Evolutionary conservation across 192 early-diverging fungal species (phyloP), one percentile per base, ranked within the genome.

Genomic region (Chytriomyces hyalinus): DNA sequence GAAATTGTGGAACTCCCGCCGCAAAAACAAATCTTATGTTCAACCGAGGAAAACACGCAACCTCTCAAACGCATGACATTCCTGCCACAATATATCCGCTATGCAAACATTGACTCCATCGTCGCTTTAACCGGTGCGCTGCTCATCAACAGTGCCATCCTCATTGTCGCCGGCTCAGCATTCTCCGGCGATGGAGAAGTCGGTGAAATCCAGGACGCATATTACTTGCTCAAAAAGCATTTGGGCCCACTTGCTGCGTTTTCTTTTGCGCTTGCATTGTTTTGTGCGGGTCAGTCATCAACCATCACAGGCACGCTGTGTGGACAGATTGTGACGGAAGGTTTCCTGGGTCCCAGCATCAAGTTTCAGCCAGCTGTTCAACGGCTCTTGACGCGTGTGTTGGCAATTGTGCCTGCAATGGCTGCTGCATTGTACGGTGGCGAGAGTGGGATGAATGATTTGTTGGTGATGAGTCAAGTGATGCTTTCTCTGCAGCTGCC

Each of bases 271-370:
- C 70, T 93, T 11, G 93, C 92, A 6, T 80, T 94, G 26, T 78
- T 94, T 60, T 86, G 87, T 78, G 85, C 93, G 15, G 93, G 93
- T 43, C 93, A 94, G 78, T 86, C 82, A 10, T 91, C 91, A 6
- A 92, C 93, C n/a, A 82, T 94, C 44, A 94, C 93, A 1, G 93
- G 92, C 0, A 94, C 93, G 20, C 80, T 94, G 78, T 92, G 92
- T 9, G 93, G 93, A 45, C 92, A 94, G 79, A 92, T 94, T 64
- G 85, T 93, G 44, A 94, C 93, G 92, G 86, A 88, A 22, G 92
- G 93, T 1, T 94, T 94, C 77, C 77, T 94, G 81, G 85, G 49
- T 36, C 22, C 77, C 4, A 57, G 15, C 2, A 20, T 57, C 13
- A 57, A 57, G 20, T 57, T 57, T 20, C 13, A 20, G 13, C 53